phyloP scores from a whole-genome alignment of 2,329 filamentous ascomycete species.

The Colletotrichum gigasporum region DNA sequence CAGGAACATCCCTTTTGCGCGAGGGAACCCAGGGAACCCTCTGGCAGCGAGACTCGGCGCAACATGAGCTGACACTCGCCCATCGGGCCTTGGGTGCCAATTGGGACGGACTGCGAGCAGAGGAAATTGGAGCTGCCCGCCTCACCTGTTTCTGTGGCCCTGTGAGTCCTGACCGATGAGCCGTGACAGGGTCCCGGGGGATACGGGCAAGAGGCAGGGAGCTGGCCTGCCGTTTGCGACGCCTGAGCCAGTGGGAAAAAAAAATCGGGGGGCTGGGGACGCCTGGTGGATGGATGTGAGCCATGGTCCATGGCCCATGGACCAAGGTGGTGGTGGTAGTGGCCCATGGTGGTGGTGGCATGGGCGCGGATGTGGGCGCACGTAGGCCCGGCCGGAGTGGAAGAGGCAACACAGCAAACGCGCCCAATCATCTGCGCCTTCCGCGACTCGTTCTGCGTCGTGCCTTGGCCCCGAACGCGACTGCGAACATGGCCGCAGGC shows the following conservation, averaged over 20 bases:
- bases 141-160: conserved; percentile 17
- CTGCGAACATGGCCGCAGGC: neutral
- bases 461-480: neutral
- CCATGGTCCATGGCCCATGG: neutral
- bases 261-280: conserved; percentile 23
- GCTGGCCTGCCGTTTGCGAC: conserved; percentile 11
- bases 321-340: neutral
- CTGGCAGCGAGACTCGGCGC: neutral
- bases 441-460: neutral
- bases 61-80: conserved; percentile 16
- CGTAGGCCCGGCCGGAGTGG: neutral
- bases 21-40: neutral
- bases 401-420: neutral
- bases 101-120: conserved; percentile 9
- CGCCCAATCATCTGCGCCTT: neutral
- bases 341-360: neutral
- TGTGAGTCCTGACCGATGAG: conserved; percentile 9
- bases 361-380: conserved; percentile 5
- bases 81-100: conserved; percentile 2
- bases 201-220: conserved; percentile 7
- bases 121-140: conserved; percentile 18
- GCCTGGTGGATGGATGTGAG: conserved; percentile 1
- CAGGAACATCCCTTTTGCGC: conserved; percentile 20
- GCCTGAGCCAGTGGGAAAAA: conserved; percentile 13
- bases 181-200: conserved; percentile 25